Base-by-base conservation (phyloP, 352 stramenopile genomes). In the Phytophthora rubi region DNA sequence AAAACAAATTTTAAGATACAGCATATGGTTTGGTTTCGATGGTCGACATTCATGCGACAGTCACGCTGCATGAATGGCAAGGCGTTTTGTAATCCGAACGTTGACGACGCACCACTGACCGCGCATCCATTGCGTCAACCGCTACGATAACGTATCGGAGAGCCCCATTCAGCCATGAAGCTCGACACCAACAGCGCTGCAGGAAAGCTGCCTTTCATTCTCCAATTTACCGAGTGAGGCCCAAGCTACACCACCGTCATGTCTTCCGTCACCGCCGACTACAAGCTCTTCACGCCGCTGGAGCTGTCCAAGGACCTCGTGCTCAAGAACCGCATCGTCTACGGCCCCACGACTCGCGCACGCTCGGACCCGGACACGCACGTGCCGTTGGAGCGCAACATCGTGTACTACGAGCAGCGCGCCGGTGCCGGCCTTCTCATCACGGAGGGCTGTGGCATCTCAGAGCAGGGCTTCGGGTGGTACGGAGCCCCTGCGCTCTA, bases 321-420 rank as follows among this genome's bases (percentile, higher is more conserved):
- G 37, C 42, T 61, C 54, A 59, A 59, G 53, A 59, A 59, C 53
- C 53, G 53, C n/a, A 59, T 59, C 18, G 32, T 59, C 3, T 59
- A 61, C 21, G 54, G 54, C 13, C 54, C 54, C 23, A 37, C 37
- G 8, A 61, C 53, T 12, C 37, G 54, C 1, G 54, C 54, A 2
- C 54, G 54, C n/a, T 18, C 35, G 18, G 54, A 61, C n/a, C 33
- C 23, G 18, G 21, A 51, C 13, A 61, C 54, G 4, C 54, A 37
- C 23, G 54, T 61, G 35, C 54, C 37, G 12, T 21, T 61, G 21
- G 54, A 61, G 37, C 54, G 54, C 33, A 61, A 61, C 37, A 37
- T 26, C 12, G 37, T 52, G 6, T 61, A 61, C 37, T 61, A 61
- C 37, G 54, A 61, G 23, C 54, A 61, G 54, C 54, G 54, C 6